Evolutionary conservation across 2,329 filamentous ascomycete species (phyloP).

Genomic region (Alternaria viburni): DNA sequence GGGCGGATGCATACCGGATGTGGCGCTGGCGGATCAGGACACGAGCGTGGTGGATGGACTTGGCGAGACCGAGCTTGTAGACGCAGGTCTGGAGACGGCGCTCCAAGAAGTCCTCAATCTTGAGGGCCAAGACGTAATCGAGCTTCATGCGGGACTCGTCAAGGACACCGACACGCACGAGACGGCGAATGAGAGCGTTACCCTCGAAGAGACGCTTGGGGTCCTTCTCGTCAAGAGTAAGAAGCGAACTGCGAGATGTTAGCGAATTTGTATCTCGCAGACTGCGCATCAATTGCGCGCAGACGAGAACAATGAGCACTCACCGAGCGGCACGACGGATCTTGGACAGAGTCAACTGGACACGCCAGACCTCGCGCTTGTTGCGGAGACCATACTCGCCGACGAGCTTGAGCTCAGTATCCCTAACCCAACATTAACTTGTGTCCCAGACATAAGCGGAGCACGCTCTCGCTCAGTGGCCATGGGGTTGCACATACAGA

Average conservation of each 20-base stretch:
- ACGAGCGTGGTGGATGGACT: slow-evolving; percentile 99
- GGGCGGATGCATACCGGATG: slow-evolving; percentile 69
- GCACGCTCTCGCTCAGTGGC: slow-evolving; percentile 99
- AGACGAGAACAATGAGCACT: slow-evolving; percentile 38
- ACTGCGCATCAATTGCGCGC: slow-evolving; percentile 15
- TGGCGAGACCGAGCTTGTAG: slow-evolving; percentile 99
- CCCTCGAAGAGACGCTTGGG: slow-evolving; percentile 99
- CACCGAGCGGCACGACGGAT: slow-evolving; percentile 99
- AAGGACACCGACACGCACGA: slow-evolving; percentile 98
- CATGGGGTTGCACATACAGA: slow-evolving; percentile 87
- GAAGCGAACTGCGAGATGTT: slow-evolving; percentile 78
- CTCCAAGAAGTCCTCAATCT: slow-evolving; percentile 99
- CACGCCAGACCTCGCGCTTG: slow-evolving; percentile 99
- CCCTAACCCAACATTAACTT: slow-evolving; percentile 76
- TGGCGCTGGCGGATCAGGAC: slow-evolving; percentile 99
- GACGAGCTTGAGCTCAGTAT: slow-evolving; percentile 99
- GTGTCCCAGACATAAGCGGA: slow-evolving; percentile 90
- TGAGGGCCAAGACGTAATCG: slow-evolving; percentile 99
- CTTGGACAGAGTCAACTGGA: slow-evolving; percentile 99
- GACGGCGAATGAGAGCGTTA: slow-evolving; percentile 99
- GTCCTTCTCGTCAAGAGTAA: slow-evolving; percentile 99
- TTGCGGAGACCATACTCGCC: slow-evolving; percentile 99
- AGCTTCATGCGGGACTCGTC: slow-evolving; percentile 99
- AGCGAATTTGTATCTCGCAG: slow-evolving; percentile 14
- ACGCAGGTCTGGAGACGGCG: slow-evolving; percentile 99